Percentiles rank a stretch among this genome's conserved stretches.
These are phyloP conservation scores for Trichoderma simmonsii DNA, from an alignment of 2,329 filamentous ascomycete genomes.

Conservation along the genomic window DNA sequence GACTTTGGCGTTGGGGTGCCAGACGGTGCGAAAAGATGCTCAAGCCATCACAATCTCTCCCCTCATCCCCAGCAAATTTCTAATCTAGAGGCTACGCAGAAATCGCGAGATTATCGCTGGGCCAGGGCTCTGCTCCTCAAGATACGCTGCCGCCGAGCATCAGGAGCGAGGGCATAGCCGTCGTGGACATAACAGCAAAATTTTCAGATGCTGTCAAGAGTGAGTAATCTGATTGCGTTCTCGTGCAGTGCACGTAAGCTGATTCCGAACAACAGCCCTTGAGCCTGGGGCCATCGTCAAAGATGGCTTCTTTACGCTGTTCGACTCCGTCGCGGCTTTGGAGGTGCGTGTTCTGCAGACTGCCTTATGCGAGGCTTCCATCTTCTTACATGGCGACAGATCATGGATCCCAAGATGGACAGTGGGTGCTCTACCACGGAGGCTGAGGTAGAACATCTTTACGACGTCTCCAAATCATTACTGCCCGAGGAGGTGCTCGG, in stretches of 20 bases:
- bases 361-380: background rate
- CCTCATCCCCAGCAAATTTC: conserved; percentile 21
- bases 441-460: conserved; percentile 79
- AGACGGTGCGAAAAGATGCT: conserved; percentile 33
- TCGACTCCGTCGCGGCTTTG: conserved; percentile 85
- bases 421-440: conserved; percentile 77
- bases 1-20: conserved; percentile 35
- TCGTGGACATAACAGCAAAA: conserved; percentile 56
- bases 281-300: conserved; percentile 81
- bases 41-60: conserved; percentile 11
- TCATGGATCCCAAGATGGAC: conserved; percentile 99
- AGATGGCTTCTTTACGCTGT: conserved; percentile 90
- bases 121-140: conserved; percentile 31
- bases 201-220: conserved; percentile 53
- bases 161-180: conserved; percentile 48
- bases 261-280: conserved; percentile 53
- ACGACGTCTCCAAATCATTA: conserved; percentile 66
- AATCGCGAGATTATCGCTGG: conserved; percentile 41
- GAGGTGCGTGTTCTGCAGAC: conserved; percentile 51
- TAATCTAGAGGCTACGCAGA: conserved; percentile 32
- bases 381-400: conserved; percentile 51
- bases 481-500: conserved; percentile 79
- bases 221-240: conserved; percentile 32
- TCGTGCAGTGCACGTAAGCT: background rate
- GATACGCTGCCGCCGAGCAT: conserved; percentile 40